phyloP scores from a whole-genome alignment of 2,329 filamentous ascomycete species.

The Ascochyta rabiei region DNA sequence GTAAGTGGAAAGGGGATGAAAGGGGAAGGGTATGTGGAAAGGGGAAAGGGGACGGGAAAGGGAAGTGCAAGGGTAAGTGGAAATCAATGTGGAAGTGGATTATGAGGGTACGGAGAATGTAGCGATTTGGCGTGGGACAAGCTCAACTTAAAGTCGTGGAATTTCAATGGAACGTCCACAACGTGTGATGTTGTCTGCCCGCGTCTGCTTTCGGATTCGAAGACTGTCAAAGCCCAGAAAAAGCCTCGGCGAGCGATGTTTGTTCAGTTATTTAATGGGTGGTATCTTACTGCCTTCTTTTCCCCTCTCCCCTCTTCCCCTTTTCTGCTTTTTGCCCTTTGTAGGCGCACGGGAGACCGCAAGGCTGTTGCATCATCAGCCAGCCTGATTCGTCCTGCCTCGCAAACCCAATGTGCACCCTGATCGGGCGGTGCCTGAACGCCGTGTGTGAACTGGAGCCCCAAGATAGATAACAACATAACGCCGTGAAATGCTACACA shows the following conservation, averaged over 20 bases:
- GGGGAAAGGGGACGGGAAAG: neutral
- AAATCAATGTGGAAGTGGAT: neutral
- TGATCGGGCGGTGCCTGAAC: neutral
- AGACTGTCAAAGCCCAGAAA: too few species aligned
- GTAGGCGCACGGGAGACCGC: too few species aligned
- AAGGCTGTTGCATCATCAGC: conserved; percentile 8
- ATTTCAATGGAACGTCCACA: too few species aligned
- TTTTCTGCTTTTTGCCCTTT: too few species aligned
- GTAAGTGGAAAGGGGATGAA: conserved; percentile 25
- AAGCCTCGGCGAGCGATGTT: too few species aligned
- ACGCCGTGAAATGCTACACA: conserved; percentile 17
- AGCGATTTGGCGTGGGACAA: too few species aligned
- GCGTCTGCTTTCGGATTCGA: too few species aligned
- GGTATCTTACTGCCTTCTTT: conserved; percentile 3
- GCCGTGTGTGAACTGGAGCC: conserved; percentile 6
- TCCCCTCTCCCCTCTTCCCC: neutral
- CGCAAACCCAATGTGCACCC: neutral
- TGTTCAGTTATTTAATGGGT: neutral
- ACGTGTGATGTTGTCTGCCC: too few species aligned
- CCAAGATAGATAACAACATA: neutral
- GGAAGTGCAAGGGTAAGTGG: conserved; percentile 14
- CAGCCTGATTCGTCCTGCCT: conserved; percentile 3
- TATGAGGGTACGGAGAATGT: neutral
- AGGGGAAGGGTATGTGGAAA: conserved; percentile 12
- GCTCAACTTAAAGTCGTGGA: too few species aligned